phyloP scores from a whole-genome alignment of 179 eudicot genomes.

The Patellifolia procumbens region DNA sequence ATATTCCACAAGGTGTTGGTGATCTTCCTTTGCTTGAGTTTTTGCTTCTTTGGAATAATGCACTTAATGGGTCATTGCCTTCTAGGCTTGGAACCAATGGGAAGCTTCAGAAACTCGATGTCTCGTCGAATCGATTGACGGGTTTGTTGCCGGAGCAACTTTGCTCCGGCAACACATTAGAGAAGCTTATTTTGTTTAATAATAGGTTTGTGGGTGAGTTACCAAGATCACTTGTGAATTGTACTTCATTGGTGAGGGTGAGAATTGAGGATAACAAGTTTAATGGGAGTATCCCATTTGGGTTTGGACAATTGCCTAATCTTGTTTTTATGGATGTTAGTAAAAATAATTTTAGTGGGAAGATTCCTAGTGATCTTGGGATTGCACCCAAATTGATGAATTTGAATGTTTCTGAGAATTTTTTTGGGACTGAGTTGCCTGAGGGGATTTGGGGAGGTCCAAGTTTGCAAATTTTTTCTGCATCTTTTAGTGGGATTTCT shows the following conservation, averaged over 20 bases:
- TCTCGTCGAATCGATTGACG: constrained; percentile 66
- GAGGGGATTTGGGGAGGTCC: constrained; percentile 67
- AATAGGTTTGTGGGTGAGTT: constrained; percentile 53
- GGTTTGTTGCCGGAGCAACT: constrained; percentile 67
- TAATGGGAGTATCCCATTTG: constrained; percentile 65
- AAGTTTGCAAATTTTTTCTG: constrained; percentile 65
- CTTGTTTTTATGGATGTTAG: constrained; percentile 67
- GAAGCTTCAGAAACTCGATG: constrained; percentile 61
- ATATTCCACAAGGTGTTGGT: constrained; percentile 63
- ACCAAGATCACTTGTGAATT: constrained; percentile 63
- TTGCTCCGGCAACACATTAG: constrained; percentile 57
- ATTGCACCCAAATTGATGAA: constrained; percentile 49
- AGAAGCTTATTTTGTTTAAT: constrained; percentile 63
- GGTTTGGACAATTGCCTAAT: constrained; percentile 60
- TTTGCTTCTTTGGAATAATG: constrained; percentile 73
- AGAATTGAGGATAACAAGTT: constrained; percentile 61
- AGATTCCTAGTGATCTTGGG: constrained; percentile 65
- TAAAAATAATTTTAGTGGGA: constrained; percentile 61
- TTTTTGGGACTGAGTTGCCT: constrained; percentile 51
- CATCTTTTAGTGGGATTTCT: constrained; percentile 42
- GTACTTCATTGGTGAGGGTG: constrained; percentile 60
- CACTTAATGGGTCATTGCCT: constrained; percentile 67
- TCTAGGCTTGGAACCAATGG: constrained; percentile 57
- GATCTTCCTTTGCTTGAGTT: constrained; percentile 53
- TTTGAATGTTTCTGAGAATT: constrained; percentile 59